Evolutionary conservation across 2,329 filamentous ascomycete species (phyloP).

Genomic region (Ophiocordyceps polyrhachis-furcata): DNA sequence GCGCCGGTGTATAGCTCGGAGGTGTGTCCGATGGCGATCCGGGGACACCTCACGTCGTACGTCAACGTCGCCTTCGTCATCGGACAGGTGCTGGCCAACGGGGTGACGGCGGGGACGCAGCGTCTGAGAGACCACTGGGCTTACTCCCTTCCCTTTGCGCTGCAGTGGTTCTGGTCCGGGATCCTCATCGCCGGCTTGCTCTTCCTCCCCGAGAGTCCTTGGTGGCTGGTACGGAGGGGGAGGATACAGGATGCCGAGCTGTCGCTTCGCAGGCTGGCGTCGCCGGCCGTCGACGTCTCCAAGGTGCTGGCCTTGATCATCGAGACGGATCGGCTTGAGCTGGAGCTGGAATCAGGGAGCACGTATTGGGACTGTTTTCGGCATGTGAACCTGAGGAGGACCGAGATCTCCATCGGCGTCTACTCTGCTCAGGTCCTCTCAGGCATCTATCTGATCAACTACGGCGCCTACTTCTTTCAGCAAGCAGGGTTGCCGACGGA

Average conservation of each 20-base stretch:
- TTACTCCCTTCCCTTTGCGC: slow-evolving; percentile 28
- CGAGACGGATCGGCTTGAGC: slow-evolving; percentile 24
- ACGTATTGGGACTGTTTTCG: slow-evolving; percentile 28
- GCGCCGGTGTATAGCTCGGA: slow-evolving; percentile 25
- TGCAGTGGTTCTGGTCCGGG: slow-evolving; percentile 18
- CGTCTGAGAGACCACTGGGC: slow-evolving; percentile 30
- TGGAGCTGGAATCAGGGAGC: slow-evolving; percentile 16
- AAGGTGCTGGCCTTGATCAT: slow-evolving; percentile 49
- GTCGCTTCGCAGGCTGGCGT: slow-evolving; percentile 13
- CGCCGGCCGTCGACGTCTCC: slow-evolving; percentile 25
- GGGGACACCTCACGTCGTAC: slow-evolving; percentile 21
- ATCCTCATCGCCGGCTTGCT: slow-evolving; percentile 10
- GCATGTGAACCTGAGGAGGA: slow-evolving; percentile 24
- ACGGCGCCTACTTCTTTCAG: slow-evolving; percentile 27
- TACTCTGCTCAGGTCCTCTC: slow-evolving; percentile 20
- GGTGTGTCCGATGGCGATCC: slow-evolving; percentile 20
- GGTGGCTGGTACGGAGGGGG: slow-evolving; percentile 12
- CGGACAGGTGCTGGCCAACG: slow-evolving; percentile 16
- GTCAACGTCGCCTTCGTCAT: slow-evolving; percentile 24
- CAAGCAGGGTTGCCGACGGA: slow-evolving; percentile 21
- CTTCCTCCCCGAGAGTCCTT: slow-evolving; percentile 16
- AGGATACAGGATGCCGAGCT: slow-evolving; percentile 10
- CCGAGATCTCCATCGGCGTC: slow-evolving; percentile 25
- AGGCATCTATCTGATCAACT: slow-evolving; percentile 20
- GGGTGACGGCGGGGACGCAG: slow-evolving; percentile 4